Base-by-base conservation (phyloP, 495 filamentous ascomycete genomes). In the Penicillium goetzii region DNA sequence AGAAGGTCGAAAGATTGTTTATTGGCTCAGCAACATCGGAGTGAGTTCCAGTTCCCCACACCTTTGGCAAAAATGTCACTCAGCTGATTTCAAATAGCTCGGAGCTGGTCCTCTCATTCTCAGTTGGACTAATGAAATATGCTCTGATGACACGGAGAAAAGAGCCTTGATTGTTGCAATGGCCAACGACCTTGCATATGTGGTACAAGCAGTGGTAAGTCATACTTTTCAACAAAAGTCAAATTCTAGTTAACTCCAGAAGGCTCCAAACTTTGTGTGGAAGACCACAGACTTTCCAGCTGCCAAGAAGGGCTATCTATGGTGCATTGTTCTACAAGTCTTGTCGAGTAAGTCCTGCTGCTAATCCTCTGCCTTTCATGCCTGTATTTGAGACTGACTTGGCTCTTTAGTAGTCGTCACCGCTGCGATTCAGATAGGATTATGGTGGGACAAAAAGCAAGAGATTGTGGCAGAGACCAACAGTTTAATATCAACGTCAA, bases 21-120 rank as follows among this genome's bases (percentile, higher is more conserved):
- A 72, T 58, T 74, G 72, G 72, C 62, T 72, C 4, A 65, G 67
- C 50, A 60, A 63, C 17, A 69, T 68, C 19, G 66, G 69, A 17
- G 68, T 71, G 54, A 41, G 70, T 66, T 47, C 21, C 45, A 49
- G 3, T 14, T 1, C 7, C 45, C 11, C 11, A 10, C 23, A 28
- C 5, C 4, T 15, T 25, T n/a, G 0, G 2, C n/a, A 6, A 49
- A 49, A 12, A 15, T 4, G 7, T 14, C 4, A 12, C 45, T 10
- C 12, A 3, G 19, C 45, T 49, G 3, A 49, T 5, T 12, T 26
- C 11, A 26, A 2, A 14, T 49, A 49, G 45, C 45, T 49, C 4
- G 45, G 45, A 49, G 45, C 23, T 7, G 45, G 45, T 0, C 45
- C 45, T 25, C 23, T 49, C 5, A 47, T 47, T 47, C 43, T 47